A percentile compares a stretch with the other conserved stretches of the same genome.
Conservation (phyloP, 2,329 filamentous ascomycete genomes). For the Talaromyces sp. region DNA sequence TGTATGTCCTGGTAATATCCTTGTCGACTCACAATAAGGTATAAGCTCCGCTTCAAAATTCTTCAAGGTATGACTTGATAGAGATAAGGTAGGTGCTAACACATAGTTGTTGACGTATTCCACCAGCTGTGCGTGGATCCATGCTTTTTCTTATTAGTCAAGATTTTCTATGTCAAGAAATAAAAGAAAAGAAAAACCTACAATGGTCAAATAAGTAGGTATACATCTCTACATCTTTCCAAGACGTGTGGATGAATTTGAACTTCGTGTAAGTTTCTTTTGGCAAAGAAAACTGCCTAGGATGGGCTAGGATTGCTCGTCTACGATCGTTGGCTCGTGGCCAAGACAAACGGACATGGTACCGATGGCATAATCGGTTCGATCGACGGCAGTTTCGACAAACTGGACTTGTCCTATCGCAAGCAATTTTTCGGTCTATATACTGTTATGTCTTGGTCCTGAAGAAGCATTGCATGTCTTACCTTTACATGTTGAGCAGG, state of each 20-base stretch:
- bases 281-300: background rate
- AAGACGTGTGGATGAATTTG: slow-evolving; percentile 3
- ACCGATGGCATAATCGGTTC: slow-evolving; percentile 1
- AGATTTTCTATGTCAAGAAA: background rate
- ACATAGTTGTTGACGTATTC: background rate
- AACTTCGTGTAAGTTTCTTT: background rate
- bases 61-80: background rate
- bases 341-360: slow-evolving; percentile 2
- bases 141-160: background rate
- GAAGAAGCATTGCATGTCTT: background rate
- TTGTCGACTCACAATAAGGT: background rate
- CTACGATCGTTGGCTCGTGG: background rate
- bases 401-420: background rate
- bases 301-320: background rate
- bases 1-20: background rate
- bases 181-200: background rate
- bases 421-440: slow-evolving; percentile 8
- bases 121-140: background rate
- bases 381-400: slow-evolving; percentile 5
- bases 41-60: background rate
- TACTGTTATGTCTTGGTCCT: background rate
- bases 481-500: background rate
- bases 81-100: background rate
- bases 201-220: background rate
- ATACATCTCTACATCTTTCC: background rate